Evolutionary conservation across 1,284 basidiomycete species (phyloP).

Genomic region (Pterulicium gracile): DNA sequence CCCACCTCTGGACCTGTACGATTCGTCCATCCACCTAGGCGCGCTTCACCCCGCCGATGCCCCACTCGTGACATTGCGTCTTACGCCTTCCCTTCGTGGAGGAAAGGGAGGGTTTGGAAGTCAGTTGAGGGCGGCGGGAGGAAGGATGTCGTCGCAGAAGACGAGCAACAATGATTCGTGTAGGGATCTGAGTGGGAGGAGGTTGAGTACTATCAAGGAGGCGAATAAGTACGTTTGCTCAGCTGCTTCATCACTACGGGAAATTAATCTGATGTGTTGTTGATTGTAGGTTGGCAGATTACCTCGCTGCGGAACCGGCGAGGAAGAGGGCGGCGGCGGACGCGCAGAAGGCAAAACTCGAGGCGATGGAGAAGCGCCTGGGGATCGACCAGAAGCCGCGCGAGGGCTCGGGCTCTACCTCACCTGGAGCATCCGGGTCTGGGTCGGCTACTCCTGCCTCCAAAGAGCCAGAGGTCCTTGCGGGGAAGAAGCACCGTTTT

Average conservation of each 20-base stretch:
- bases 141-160: slow-evolving; percentile 94
- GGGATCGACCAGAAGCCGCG: slow-evolving; percentile 42
- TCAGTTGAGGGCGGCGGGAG: slow-evolving; percentile 92
- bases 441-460: slow-evolving; percentile 20
- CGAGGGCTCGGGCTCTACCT: slow-evolving; percentile 2
- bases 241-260: background rate
- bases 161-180: slow-evolving; percentile 94
- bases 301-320: slow-evolving; percentile 79
- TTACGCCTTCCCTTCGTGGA: slow-evolving; percentile 67
- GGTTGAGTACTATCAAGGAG: slow-evolving; percentile 91
- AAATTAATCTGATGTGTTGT: no score
- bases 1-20: background rate
- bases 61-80: slow-evolving; percentile 45
- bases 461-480: slow-evolving; percentile 37
- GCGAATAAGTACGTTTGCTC: slow-evolving; percentile 77
- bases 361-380: slow-evolving; percentile 72
- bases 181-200: slow-evolving; percentile 82
- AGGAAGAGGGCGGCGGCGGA: slow-evolving; percentile 74
- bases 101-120: slow-evolving; percentile 98
- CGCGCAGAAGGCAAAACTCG: slow-evolving; percentile 78
- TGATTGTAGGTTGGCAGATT: slow-evolving; percentile 66
- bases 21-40: background rate
- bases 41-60: slow-evolving; percentile 15
- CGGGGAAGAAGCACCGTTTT: slow-evolving; percentile 79
- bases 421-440: slow-evolving; percentile 13